A percentile compares a stretch with the other conserved stretches of the same genome.
phyloP scores from a whole-genome alignment of 2,329 filamentous ascomycete genomes.

The Aspergillus felis region DNA sequence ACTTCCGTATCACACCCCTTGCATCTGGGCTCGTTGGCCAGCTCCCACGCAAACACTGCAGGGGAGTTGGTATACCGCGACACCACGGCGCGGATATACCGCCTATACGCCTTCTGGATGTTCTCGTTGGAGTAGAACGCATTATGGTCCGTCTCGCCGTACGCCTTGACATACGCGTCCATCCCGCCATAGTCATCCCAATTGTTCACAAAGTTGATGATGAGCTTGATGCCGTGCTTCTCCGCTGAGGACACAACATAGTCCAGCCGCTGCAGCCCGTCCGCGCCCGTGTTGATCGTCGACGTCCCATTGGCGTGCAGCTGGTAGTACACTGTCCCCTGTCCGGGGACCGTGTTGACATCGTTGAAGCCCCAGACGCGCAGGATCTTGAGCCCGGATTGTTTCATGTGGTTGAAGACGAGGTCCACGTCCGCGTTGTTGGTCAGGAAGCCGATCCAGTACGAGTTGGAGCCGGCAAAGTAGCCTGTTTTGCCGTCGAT shows the following conservation, averaged over 20 bases:
- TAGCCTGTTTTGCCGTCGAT: constrained; percentile 41
- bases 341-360: constrained; percentile 37
- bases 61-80: constrained; percentile 56
- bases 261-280: constrained; percentile 63
- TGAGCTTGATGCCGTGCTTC: constrained; percentile 57
- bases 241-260: constrained; percentile 60
- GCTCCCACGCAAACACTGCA: constrained; percentile 64
- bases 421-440: constrained; percentile 48
- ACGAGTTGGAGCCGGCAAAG: constrained; percentile 50
- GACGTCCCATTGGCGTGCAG: constrained; percentile 30
- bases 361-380: constrained; percentile 55
- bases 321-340: constrained; percentile 46
- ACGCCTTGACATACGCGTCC: constrained; percentile 54
- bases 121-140: constrained; percentile 56
- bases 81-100: constrained; percentile 58
- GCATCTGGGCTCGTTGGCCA: constrained; percentile 65
- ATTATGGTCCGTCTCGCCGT: constrained; percentile 47
- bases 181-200: constrained; percentile 67
- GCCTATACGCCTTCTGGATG: constrained; percentile 57
- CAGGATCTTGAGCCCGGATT: constrained; percentile 48
- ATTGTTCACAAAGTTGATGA: constrained; percentile 59
- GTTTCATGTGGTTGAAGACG: constrained; percentile 27
- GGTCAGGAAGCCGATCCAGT: constrained; percentile 51
- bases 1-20: constrained; percentile 55
- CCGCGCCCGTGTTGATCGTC: constrained; percentile 59